Evolutionary conservation across 2,329 filamentous ascomycete species (phyloP).

Genomic region (Exophiala sideris): DNA sequence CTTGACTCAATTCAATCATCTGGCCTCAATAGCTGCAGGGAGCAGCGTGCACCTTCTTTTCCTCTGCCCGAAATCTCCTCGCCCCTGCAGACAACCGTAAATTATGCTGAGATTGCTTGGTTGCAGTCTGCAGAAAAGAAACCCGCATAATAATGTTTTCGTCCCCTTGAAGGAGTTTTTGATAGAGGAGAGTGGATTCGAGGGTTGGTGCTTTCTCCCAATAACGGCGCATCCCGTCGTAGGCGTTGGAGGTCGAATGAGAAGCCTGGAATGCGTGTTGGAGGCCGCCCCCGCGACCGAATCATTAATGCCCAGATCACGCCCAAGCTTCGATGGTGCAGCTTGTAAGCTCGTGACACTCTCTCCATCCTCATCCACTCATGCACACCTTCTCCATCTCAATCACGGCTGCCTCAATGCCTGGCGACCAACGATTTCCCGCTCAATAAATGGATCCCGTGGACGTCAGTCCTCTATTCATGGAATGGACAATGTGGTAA

Average conservation of each 20-base stretch:
- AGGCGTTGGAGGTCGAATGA: conserved; percentile 17
- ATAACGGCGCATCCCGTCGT: conserved; percentile 19
- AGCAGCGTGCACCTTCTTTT: no score
- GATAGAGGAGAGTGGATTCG: conserved; percentile 26
- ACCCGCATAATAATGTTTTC: background rate
- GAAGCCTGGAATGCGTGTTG: conserved; percentile 17
- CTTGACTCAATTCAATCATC: conserved; percentile 16
- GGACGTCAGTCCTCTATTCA: conserved; percentile 16
- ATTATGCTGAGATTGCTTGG: conserved; percentile 10
- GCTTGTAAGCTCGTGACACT: conserved; percentile 16
- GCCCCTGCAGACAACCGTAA: conserved; percentile 19
- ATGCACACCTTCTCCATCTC: conserved; percentile 15
- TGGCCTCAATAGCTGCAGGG: background rate
- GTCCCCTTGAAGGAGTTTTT: conserved; percentile 5
- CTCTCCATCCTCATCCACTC: conserved; percentile 8
- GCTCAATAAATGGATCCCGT: conserved; percentile 14
- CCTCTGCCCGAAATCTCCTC: conserved; percentile 2
- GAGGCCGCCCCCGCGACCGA: conserved; percentile 16
- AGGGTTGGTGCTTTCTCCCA: conserved; percentile 1
- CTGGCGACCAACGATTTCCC: conserved; percentile 14
- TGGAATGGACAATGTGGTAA: conserved; percentile 2
- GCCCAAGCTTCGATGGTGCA: conserved; percentile 20
- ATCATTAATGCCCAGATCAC: conserved; percentile 22
- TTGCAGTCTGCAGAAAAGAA: background rate
- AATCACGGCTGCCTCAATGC: conserved; percentile 22